Evolutionary conservation across 108 stramenopile genomes (phyloP), one percentile per base, ranked within the genome.

Genomic region (Skeletonema grethae): DNA sequence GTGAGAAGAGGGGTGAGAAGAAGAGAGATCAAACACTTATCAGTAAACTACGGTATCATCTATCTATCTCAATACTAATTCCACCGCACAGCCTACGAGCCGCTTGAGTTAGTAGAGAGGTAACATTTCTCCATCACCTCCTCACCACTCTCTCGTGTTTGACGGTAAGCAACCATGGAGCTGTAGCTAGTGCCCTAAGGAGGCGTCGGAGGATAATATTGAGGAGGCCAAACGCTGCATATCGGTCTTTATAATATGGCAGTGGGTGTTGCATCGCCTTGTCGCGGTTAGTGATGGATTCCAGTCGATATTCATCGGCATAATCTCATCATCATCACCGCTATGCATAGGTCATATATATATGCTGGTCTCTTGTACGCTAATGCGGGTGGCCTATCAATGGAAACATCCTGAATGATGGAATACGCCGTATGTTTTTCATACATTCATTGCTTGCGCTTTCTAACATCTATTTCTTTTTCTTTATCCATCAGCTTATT

Each of bases 391-490:
- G 50, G 18, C 9, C 50, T 22, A 1, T 22, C 22, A 5, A 6
- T 24, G 15, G n/a, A n/a, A 43, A 15, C 41, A n/a, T 43, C 5
- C 41, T 15, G 38, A 43, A 5, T 43, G 15, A 43, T 3, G 41
- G 41, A 43, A n/a, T 2, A n/a, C 4, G 3, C 15, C 41, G 0
- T 11, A 15, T 15, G 10, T 3, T n/a, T 15, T 43, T 4, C 15
- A 4, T 43, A n/a, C 10, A 0, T 43, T n/a, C 15, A n/a, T 38
- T 2, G 4, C 0, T 1, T 16, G 5, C 5, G 7, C 20, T 0
- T 5, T 53, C 50, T 58, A 70, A 41, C 69, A 61, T 41, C 25
- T 35, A n/a, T 50, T n/a, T 63, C 61, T 62, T 10, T 63, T 11
- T 11, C 28, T 61, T 18, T 31, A 5, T 29, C 9, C 24, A 61